Percentiles rank a stretch among this genome's conserved stretches.
Evolutionary conservation across 1,284 basidiomycete species (phyloP).

Genomic region (Ceratobasidium sp.): DNA sequence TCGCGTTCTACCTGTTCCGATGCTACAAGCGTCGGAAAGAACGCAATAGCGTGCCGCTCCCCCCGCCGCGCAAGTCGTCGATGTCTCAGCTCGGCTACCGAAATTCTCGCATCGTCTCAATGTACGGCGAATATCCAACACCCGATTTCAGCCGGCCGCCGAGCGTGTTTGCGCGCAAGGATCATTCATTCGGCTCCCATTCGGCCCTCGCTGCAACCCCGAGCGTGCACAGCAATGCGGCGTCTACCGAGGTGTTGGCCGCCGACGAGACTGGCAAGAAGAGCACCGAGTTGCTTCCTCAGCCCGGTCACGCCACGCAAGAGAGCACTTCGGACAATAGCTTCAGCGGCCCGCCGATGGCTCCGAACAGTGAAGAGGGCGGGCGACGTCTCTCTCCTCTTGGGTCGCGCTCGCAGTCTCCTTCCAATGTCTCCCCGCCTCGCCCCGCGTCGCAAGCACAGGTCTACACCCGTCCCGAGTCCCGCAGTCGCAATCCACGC

Average conservation of each 20-base stretch:
- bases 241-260: conserved; percentile 12
- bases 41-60: conserved; percentile 5
- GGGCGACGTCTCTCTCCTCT: conserved; percentile 14
- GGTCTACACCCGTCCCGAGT: neutral
- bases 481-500: conserved; percentile 75
- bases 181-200: conserved; percentile 24
- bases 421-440: neutral
- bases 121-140: conserved; percentile 23
- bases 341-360: conserved; percentile 1
- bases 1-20: conserved; percentile 22
- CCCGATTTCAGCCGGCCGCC: conserved; percentile 31
- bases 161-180: conserved; percentile 13
- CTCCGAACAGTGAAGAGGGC: conserved; percentile 21
- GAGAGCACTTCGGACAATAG: conserved; percentile 21
- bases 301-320: neutral
- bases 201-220: conserved; percentile 13
- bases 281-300: neutral
- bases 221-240: conserved; percentile 22
- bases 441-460: conserved; percentile 8
- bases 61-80: conserved; percentile 19
- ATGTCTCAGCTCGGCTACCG: conserved; percentile 21
- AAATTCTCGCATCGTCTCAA: conserved; percentile 26
- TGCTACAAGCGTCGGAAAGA: conserved; percentile 22
- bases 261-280: neutral
- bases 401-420: conserved; percentile 26